Evolutionary conservation across 371 early-diverging fungal genomes (phyloP).

Genomic region (Funneliformis caledonium): DNA sequence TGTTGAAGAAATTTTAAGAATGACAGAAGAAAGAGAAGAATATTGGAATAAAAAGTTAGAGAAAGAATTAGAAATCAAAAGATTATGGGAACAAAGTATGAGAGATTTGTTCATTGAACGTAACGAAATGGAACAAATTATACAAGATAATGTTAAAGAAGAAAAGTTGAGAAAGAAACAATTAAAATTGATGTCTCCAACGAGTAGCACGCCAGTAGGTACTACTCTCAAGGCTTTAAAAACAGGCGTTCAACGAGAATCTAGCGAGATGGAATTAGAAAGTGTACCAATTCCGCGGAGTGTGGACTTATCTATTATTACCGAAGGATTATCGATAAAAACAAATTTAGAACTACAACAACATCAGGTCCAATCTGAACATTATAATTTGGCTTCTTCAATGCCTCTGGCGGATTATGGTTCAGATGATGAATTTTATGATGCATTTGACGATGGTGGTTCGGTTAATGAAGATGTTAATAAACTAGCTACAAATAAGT

Average conservation of each 20-base stretch:
- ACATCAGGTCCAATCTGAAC: neutral
- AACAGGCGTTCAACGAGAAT: neutral
- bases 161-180: constrained; percentile 50
- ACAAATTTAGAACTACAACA: neutral
- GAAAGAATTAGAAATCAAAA: constrained; percentile 54
- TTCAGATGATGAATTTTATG: constrained; percentile 69
- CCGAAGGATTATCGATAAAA: too few species aligned
- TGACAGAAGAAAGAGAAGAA: constrained; percentile 56
- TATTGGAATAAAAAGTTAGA: constrained; percentile 54
- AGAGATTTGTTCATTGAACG: constrained; percentile 52
- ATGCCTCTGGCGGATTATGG: constrained; percentile 43
- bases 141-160: constrained; percentile 45
- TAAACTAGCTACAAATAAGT: neutral
- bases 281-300: neutral
- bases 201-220: neutral
- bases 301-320: constrained; percentile 5
- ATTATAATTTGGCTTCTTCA: neutral
- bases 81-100: constrained; percentile 58
- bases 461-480: constrained; percentile 47
- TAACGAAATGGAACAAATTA: constrained; percentile 47
- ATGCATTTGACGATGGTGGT: constrained; percentile 55
- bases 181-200: constrained; percentile 42
- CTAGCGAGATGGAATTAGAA: neutral
- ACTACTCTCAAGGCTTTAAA: constrained; percentile 1
- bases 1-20: constrained; percentile 48